Conservation (phyloP, 164 flowering plant genomes). For the Tinospora cordifolia region DNA sequence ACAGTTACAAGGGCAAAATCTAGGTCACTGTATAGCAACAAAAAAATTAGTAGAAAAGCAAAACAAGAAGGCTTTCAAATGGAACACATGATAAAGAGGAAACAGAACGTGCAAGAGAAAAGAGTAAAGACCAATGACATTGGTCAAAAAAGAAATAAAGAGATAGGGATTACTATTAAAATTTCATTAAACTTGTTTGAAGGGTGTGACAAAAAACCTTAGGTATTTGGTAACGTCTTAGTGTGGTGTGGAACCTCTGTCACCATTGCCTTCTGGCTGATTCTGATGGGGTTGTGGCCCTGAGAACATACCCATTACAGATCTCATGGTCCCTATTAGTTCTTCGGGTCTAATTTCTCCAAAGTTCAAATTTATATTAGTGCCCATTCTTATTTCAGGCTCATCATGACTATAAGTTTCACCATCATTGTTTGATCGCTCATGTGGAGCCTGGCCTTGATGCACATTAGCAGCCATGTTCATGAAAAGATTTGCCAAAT, state of each 20-base stretch:
- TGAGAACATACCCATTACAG: conserved; percentile 69
- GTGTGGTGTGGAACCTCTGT: conserved; percentile 38
- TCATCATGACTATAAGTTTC: conserved; percentile 21
- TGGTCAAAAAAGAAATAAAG: too few species aligned
- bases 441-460: conserved; percentile 33
- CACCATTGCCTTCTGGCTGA: conserved; percentile 24
- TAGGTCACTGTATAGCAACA: too few species aligned
- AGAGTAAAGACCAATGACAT: too few species aligned
- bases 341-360: conserved; percentile 53
- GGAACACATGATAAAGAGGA: too few species aligned
- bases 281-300: conserved; percentile 39
- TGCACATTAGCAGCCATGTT: conserved; percentile 36
- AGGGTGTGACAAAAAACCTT: too few species aligned
- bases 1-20: too few species aligned
- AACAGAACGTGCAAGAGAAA: too few species aligned
- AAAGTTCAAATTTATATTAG: conserved; percentile 47
- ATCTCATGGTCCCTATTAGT: conserved; percentile 49
- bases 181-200: too few species aligned
- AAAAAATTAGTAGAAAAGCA: too few species aligned
- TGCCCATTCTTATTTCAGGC: conserved; percentile 45
- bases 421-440: conserved; percentile 17
- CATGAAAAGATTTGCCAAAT: conserved; percentile 47
- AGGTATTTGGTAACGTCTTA: not conserved
- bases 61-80: too few species aligned
- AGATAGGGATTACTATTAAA: too few species aligned